phyloP scores from a whole-genome alignment of 768 basidiomycete genomes.

The Cystofilobasidium capitatum region DNA sequence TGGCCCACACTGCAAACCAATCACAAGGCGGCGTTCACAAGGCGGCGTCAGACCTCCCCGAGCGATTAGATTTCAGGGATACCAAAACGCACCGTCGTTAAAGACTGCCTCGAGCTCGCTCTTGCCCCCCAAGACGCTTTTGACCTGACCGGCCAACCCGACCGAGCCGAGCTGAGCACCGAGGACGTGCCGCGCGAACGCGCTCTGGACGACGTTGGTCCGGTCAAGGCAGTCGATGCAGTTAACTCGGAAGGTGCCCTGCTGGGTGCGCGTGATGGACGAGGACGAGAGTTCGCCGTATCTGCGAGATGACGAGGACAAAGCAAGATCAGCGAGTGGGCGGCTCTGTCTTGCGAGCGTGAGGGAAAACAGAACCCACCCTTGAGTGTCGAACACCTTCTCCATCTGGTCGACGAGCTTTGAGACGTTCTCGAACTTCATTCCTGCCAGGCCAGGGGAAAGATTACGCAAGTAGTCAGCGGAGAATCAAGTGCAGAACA shows the following conservation, averaged over 20 bases:
- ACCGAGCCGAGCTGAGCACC: slow-evolving; percentile 40
- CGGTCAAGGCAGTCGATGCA: slow-evolving; percentile 94
- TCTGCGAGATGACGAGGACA: slow-evolving; percentile 42
- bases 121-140: too few relatives aligned
- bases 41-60: too few relatives aligned
- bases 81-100: slow-evolving; percentile 54
- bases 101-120: slow-evolving; percentile 63
- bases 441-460: slow-evolving; percentile 25
- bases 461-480: slow-evolving; percentile 6
- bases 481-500: background rate
- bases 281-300: slow-evolving; percentile 74
- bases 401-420: slow-evolving; percentile 64
- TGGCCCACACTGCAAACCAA: slow-evolving; percentile 72
- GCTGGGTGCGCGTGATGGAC: slow-evolving; percentile 64
- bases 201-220: slow-evolving; percentile 70
- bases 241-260: slow-evolving; percentile 61
- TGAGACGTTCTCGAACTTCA: slow-evolving; percentile 76
- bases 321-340: background rate
- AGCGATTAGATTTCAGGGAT: background rate
- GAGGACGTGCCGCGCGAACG: slow-evolving; percentile 76
- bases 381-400: slow-evolving; percentile 67
- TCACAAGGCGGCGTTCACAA: background rate
- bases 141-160: too few relatives aligned
- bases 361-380: slow-evolving; percentile 50
- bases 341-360: too few relatives aligned